These are phyloP conservation scores for Tetrapisispora phaffii DNA, from an alignment of 805 yeast genomes.

Conservation along the genomic window DNA sequence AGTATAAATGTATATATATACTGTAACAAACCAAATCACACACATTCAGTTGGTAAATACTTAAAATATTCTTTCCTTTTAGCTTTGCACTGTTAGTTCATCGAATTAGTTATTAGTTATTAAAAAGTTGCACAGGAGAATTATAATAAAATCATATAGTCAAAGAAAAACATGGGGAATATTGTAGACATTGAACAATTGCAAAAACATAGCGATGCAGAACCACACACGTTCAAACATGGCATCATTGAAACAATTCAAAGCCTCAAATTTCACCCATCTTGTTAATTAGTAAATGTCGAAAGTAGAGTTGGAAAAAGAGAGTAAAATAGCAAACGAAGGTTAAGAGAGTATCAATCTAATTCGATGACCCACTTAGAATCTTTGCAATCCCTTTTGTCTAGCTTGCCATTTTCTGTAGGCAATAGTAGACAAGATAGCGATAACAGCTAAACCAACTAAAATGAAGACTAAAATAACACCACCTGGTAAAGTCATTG, in stretches of 20 bases:
- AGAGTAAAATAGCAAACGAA: background rate
- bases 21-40: background rate
- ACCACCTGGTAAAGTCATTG: slow-evolving; percentile 47
- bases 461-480: slow-evolving; percentile 57
- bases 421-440: slow-evolving; percentile 22
- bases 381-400: slow-evolving; percentile 33
- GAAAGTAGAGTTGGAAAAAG: background rate
- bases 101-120: slow-evolving; percentile 2
- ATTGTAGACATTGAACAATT: too few species aligned
- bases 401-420: slow-evolving; percentile 30
- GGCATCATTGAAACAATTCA: too few species aligned
- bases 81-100: background rate
- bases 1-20: background rate
- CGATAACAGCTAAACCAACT: slow-evolving; percentile 29
- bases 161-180: background rate
- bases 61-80: background rate
- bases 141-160: background rate
- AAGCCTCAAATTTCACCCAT: too few species aligned
- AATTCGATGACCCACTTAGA: slow-evolving; percentile 14
- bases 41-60: background rate
- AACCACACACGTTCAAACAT: background rate
- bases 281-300: background rate
- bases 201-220: background rate
- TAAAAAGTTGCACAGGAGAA: background rate
- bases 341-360: too few species aligned